These are phyloP conservation scores for Rosellinia necatrix DNA, from an alignment of 2,329 filamentous ascomycete species.

Conservation along the genomic window DNA sequence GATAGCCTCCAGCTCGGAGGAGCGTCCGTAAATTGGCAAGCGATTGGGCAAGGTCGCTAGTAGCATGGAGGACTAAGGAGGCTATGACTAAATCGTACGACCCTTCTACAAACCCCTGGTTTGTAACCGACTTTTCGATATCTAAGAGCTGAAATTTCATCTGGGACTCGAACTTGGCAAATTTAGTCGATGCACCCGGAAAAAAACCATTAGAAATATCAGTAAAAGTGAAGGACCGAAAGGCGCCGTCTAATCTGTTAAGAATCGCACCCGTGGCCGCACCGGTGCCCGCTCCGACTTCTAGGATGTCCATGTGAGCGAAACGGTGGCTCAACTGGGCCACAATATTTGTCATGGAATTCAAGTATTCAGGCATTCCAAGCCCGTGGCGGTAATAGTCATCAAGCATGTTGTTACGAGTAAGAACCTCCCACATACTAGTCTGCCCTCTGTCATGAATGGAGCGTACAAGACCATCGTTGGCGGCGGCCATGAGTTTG, in stretches of 20 bases:
- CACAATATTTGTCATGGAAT: not conserved
- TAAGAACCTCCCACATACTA: no score
- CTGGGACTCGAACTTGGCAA: not conserved
- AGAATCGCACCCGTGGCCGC: not conserved
- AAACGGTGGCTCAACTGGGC: not conserved
- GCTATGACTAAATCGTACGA: not conserved
- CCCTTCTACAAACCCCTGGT: not conserved
- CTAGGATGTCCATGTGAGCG: not conserved
- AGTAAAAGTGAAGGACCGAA: not conserved
- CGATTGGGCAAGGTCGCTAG: not conserved
- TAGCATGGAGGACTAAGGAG: not conserved
- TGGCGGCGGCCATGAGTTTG: no score
- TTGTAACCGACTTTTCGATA: not conserved
- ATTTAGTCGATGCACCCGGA: not conserved
- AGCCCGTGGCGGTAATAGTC: not conserved
- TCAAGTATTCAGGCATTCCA: not conserved
- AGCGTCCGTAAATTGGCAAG: not conserved
- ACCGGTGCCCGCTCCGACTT: constrained; percentile 2
- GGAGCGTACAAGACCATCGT: no score
- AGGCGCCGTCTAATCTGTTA: not conserved
- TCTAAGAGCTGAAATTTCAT: not conserved
- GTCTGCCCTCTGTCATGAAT: no score
- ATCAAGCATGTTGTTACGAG: not conserved
- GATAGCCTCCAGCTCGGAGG: not conserved
- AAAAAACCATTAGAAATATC: not conserved